A percentile compares a stretch with the other conserved stretches of the same genome.
Conservation (phyloP, 2,329 filamentous ascomycete species). For the Chaetoscypha palmicola region DNA sequence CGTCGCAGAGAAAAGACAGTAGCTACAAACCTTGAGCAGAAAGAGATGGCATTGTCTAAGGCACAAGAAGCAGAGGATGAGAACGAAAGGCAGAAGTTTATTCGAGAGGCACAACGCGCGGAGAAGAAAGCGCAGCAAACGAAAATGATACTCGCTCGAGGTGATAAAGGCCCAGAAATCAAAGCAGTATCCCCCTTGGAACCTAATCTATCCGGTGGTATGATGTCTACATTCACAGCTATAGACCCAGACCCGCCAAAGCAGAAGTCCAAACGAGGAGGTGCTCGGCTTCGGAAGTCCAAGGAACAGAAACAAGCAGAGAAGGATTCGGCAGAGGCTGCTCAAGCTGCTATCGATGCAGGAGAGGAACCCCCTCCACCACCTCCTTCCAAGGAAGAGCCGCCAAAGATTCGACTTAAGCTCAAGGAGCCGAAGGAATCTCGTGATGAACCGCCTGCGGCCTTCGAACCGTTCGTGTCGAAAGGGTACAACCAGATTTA, state of each 20-base stretch:
- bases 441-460: slow-evolving; percentile 37
- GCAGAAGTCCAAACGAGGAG: slow-evolving; percentile 43
- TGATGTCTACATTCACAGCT: slow-evolving; percentile 74
- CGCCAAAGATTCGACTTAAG: slow-evolving; percentile 55
- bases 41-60: slow-evolving; percentile 72
- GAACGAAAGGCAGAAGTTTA: slow-evolving; percentile 69
- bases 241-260: slow-evolving; percentile 41
- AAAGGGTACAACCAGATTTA: slow-evolving; percentile 97
- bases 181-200: slow-evolving; percentile 63
- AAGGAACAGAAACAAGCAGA: slow-evolving; percentile 80
- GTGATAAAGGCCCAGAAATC: slow-evolving; percentile 69
- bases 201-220: slow-evolving; percentile 76
- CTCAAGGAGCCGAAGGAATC: slow-evolving; percentile 40
- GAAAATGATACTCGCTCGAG: slow-evolving; percentile 78
- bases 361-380: slow-evolving; percentile 61
- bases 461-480: slow-evolving; percentile 56
- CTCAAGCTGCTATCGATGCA: slow-evolving; percentile 75
- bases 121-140: slow-evolving; percentile 91
- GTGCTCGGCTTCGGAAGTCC: slow-evolving; percentile 76
- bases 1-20: slow-evolving; percentile 92
- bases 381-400: slow-evolving; percentile 31
- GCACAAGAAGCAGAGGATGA: slow-evolving; percentile 76
- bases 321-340: slow-evolving; percentile 76
- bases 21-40: slow-evolving; percentile 85
- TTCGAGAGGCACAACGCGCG: slow-evolving; percentile 80